Evolutionary conservation across 164 flowering plant genomes (phyloP), one percentile per base, ranked within the genome.

Genomic region (Sextonia rubra): DNA sequence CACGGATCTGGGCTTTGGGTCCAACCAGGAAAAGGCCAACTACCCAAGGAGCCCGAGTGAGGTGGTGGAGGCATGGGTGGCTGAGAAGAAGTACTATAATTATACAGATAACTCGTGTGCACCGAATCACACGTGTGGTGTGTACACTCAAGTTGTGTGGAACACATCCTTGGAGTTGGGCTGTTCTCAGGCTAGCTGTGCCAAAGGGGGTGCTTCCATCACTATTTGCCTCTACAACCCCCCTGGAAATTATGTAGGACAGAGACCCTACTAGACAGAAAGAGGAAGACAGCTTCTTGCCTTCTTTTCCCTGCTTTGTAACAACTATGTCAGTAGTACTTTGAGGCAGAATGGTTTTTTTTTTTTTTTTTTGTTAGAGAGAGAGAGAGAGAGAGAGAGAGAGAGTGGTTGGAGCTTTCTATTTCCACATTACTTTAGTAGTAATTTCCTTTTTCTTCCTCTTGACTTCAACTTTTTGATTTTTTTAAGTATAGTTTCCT

Each of bases 101-200:
- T 76, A 85, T 69, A 73, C 71, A 0, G 48, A 74, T 68, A 88
- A 89, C 77, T 37, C 89, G 0, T 90, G 96, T 29, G 79, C 61
- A 4, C 69, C 80, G 2, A 65, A 72, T 6, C 88, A 84, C 58
- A 47, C 29, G 69, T 90, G 95, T 37, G 89, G 87, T 0, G 86
- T 83, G 2, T 88, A 89, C 71, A 85, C 77, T 4, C 93, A 90
- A 80, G 90, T 91, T 61, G 93, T 89, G 61, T 91, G 96, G 96
- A 84, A 61, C 64, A 23, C 15, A 25, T 25, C 64, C 64, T 14
- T 61, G 15, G 27, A 23, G 27, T 22, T 61, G 14, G 64, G 64
- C 12, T 61, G 64, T 25, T 29, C 27, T 11, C 27, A 61, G 29
- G 24, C 25, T 61, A 23, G 25, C 26, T 61, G 64, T 25, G 58